Conservation (phyloP, 306 rosid genomes). For the Alnus glutinosa region DNA sequence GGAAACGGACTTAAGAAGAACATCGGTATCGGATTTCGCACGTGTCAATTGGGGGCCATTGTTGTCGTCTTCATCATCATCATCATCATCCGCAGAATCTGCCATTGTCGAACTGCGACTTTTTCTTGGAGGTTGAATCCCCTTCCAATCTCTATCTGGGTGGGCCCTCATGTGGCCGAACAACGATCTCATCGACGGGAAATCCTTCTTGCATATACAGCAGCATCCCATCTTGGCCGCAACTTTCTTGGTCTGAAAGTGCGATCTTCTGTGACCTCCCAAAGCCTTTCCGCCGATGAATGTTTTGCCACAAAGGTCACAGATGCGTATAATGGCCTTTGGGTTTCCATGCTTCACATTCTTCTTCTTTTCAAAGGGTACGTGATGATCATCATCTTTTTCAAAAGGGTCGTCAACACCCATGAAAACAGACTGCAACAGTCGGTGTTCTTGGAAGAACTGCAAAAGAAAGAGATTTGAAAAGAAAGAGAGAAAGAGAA, state of each 20-base stretch:
- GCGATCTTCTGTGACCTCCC: slow-evolving; percentile 36
- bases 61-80: neutral
- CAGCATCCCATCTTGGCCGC: slow-evolving; percentile 4
- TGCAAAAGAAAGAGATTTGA: neutral
- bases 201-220: slow-evolving; percentile 13
- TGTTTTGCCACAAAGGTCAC: slow-evolving; percentile 28
- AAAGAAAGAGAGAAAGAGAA: neutral
- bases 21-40: neutral
- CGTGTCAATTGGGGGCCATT: neutral
- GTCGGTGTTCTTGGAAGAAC: neutral
- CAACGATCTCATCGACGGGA: slow-evolving; percentile 30
- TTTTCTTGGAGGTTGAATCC: slow-evolving; percentile 27
- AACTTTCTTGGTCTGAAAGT: slow-evolving; percentile 10
- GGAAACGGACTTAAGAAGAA: neutral
- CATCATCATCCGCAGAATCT: neutral
- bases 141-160: slow-evolving; percentile 37
- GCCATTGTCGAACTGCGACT: neutral
- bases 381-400: no score
- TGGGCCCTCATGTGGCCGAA: slow-evolving; percentile 49
- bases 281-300: slow-evolving; percentile 30
- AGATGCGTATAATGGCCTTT: neutral
- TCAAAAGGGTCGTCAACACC: no score
- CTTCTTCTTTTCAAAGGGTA: no score
- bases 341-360: no score
- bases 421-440: neutral